phyloP scores from a whole-genome alignment of 345 rosid genomes.

The Balakata baccata region DNA sequence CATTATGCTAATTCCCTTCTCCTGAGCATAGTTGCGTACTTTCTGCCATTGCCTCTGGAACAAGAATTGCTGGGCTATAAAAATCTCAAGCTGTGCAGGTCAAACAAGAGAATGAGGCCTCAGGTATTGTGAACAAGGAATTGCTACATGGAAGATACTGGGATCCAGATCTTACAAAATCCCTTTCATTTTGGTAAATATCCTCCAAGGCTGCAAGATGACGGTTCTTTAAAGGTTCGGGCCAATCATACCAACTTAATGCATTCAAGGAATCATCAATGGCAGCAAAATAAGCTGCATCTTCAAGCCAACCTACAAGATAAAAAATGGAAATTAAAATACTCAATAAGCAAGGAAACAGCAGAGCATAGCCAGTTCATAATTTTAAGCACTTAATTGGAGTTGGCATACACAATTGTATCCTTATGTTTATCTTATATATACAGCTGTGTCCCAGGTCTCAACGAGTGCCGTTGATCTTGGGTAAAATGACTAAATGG shows the following conservation, averaged over 20 bases:
- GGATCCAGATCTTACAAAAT: conserved; percentile 58
- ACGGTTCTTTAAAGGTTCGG: conserved; percentile 67
- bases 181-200: conserved; percentile 64
- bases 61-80: conserved; percentile 85
- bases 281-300: conserved; percentile 96
- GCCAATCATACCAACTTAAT: conserved; percentile 86
- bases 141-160: conserved; percentile 15
- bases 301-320: conserved; percentile 88
- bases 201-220: conserved; percentile 89
- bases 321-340: not conserved
- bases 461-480: no score
- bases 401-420: no score
- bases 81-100: conserved; percentile 62
- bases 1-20: conserved; percentile 80
- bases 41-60: conserved; percentile 97
- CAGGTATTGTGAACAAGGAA: not conserved
- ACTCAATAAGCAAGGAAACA: not conserved
- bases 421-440: no score
- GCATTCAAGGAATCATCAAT: conserved; percentile 57
- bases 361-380: not conserved
- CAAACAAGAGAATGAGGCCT: conserved; percentile 20
- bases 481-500: no score
- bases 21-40: conserved; percentile 60
- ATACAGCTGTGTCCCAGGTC: no score
- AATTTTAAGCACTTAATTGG: not conserved